Conservation (phyloP, 2,329 filamentous ascomycete genomes). For the Decorospora gaudefroyi region DNA sequence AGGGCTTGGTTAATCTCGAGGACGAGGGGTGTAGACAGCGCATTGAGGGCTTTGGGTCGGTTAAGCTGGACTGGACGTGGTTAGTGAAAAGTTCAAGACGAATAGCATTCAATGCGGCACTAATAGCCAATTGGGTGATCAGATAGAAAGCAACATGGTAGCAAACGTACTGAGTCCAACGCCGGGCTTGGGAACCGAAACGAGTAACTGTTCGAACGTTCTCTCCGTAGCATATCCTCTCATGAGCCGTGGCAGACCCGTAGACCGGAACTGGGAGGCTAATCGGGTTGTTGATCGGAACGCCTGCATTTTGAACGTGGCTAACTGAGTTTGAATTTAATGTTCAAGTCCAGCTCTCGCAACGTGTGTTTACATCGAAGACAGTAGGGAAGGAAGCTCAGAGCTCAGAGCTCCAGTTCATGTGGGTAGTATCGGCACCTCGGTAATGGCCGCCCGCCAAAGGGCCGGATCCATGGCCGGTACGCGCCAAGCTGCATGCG, state of each 20-base stretch:
- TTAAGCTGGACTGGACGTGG: slow-evolving; percentile 75
- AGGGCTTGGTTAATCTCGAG: slow-evolving; percentile 66
- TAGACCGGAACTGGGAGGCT: slow-evolving; percentile 62
- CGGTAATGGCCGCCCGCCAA: slow-evolving; percentile 26
- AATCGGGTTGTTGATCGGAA: slow-evolving; percentile 65
- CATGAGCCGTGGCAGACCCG: slow-evolving; percentile 60
- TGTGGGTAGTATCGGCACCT: slow-evolving; percentile 37
- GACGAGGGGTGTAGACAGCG: slow-evolving; percentile 88
- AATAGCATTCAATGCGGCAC: slow-evolving; percentile 89
- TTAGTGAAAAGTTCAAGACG: slow-evolving; percentile 16
- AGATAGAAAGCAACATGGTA: neutral
- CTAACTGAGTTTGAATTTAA: slow-evolving; percentile 8
- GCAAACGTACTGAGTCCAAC: slow-evolving; percentile 77
- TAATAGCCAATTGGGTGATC: no score
- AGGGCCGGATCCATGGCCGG: slow-evolving; percentile 5
- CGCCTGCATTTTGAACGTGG: slow-evolving; percentile 50
- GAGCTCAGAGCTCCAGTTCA: slow-evolving; percentile 8
- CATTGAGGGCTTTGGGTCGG: slow-evolving; percentile 94
- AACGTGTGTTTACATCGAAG: slow-evolving; percentile 2
- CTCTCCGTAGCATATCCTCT: slow-evolving; percentile 56
- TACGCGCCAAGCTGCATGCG: neutral
- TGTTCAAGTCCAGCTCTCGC: neutral
- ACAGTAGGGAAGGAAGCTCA: neutral
- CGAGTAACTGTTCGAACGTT: slow-evolving; percentile 78
- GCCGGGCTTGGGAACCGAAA: slow-evolving; percentile 81